phyloP scores from a whole-genome alignment of 192 early-diverging fungal genomes.

The Jimgerdemannia flammicorona region DNA sequence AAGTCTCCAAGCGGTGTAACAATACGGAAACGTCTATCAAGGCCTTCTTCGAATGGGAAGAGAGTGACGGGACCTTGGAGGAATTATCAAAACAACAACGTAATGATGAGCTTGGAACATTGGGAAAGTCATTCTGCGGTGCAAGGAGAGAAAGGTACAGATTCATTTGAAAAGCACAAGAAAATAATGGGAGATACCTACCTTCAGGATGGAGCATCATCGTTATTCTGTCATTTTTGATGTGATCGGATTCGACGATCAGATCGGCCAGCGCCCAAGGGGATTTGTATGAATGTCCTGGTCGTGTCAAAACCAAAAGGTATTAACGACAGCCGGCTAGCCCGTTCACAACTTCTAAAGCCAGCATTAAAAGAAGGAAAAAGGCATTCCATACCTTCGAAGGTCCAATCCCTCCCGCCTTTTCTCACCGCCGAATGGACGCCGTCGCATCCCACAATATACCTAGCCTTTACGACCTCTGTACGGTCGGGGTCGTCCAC shows the following conservation, averaged over 20 bases:
- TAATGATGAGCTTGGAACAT: too few species aligned
- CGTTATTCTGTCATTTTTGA: not conserved
- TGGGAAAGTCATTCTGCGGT: not conserved
- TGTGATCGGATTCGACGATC: not conserved
- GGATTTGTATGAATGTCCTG: not conserved
- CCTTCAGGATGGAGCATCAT: not conserved
- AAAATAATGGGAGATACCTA: not conserved
- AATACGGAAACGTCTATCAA: not conserved
- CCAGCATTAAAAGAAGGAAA: too few species aligned
- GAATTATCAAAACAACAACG: too few species aligned
- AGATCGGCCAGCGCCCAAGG: not conserved
- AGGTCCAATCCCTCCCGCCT: slow-evolving; percentile 11
- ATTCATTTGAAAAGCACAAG: too few species aligned
- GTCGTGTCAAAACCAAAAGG: not conserved
- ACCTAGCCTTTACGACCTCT: slow-evolving; percentile 6
- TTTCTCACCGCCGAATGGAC: slow-evolving; percentile 26
- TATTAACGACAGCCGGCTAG: too few species aligned
- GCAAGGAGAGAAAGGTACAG: too few species aligned
- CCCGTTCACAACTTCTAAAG: too few species aligned
- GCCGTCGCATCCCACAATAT: slow-evolving; percentile 32
- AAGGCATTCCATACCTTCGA: slow-evolving; percentile 10
- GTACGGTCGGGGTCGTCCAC: not conserved
- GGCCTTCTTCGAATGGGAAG: not conserved
- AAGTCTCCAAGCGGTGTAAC: not conserved
- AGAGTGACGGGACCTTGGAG: not conserved